A percentile compares a stretch with the other conserved stretches of the same genome.
Conservation (phyloP, 1,139 yeast species). For the Zygosaccharomyces pseudobailii region DNA sequence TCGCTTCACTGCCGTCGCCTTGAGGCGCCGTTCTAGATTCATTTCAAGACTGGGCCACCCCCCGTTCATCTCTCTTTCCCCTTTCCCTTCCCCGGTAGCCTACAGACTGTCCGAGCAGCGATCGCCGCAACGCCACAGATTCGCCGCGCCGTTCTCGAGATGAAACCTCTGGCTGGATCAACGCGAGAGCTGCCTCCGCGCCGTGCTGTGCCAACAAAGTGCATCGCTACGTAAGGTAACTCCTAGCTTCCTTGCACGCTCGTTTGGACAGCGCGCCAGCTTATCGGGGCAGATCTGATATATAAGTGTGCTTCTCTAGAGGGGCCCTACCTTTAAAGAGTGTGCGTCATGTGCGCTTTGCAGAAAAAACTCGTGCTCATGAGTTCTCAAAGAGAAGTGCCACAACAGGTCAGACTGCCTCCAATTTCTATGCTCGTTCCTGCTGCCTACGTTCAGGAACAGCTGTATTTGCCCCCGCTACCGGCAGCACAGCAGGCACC, state of each 20-base stretch:
- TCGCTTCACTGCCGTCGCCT: neutral
- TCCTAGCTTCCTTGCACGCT: neutral
- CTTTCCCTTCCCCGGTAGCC: neutral
- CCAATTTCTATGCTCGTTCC: slow-evolving; percentile 8
- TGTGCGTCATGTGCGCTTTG: neutral
- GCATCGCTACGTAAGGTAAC: neutral
- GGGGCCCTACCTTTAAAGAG: neutral
- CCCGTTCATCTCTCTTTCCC: neutral
- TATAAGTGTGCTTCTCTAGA: neutral
- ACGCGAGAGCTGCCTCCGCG: slow-evolving; percentile 2
- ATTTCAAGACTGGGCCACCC: neutral
- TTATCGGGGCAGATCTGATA: neutral
- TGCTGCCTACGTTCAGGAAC: slow-evolving; percentile 4
- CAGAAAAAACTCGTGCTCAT: neutral
- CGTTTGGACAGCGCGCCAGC: neutral
- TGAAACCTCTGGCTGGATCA: slow-evolving; percentile 5
- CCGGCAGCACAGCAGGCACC: slow-evolving; percentile 4
- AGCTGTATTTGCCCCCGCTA: slow-evolving; percentile 6
- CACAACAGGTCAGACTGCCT: slow-evolving; percentile 5
- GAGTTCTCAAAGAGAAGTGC: neutral
- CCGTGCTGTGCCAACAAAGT: neutral
- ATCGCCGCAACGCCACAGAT: slow-evolving; percentile 1
- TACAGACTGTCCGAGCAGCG: slow-evolving; percentile 1
- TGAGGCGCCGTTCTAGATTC: neutral
- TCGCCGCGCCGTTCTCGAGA: slow-evolving; percentile 3